Conservation (phyloP, 2,329 filamentous ascomycete genomes). For the Fusarium sp. region DNA sequence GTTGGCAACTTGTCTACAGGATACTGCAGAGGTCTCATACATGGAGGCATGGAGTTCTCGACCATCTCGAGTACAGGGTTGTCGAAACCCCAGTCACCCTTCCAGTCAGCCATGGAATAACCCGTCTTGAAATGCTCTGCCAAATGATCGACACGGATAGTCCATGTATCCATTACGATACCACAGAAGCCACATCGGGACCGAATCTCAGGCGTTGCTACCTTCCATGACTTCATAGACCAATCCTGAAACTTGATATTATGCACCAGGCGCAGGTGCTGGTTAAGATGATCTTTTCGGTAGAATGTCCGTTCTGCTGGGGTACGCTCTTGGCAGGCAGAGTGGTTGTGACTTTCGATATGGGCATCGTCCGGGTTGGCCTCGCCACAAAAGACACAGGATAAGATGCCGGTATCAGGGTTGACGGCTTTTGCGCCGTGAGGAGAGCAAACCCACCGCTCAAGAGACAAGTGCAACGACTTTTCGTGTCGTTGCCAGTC, state of each 20-base stretch:
- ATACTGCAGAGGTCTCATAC: slow-evolving; percentile 59
- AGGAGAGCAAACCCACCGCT: slow-evolving; percentile 72
- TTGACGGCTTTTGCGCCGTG: slow-evolving; percentile 66
- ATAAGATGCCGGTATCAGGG: slow-evolving; percentile 65
- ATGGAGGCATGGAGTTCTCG: slow-evolving; percentile 74
- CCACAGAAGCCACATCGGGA: slow-evolving; percentile 75
- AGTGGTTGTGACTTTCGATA: slow-evolving; percentile 68
- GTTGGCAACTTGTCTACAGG: slow-evolving; percentile 50
- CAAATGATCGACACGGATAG: slow-evolving; percentile 68
- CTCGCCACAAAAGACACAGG: slow-evolving; percentile 70
- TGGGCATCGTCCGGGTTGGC: slow-evolving; percentile 65
- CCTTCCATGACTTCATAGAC: slow-evolving; percentile 74
- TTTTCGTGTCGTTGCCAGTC: slow-evolving; percentile 79
- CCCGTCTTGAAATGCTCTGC: slow-evolving; percentile 76
- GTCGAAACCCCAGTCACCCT: slow-evolving; percentile 76
- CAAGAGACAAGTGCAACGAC: slow-evolving; percentile 71
- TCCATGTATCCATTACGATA: slow-evolving; percentile 70
- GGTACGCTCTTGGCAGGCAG: slow-evolving; percentile 73
- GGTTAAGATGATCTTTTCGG: slow-evolving; percentile 73
- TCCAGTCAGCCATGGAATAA: slow-evolving; percentile 75
- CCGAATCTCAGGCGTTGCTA: slow-evolving; percentile 68
- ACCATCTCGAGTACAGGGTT: slow-evolving; percentile 69
- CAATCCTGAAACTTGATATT: slow-evolving; percentile 68
- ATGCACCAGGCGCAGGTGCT: slow-evolving; percentile 72
- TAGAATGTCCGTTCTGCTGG: slow-evolving; percentile 72